Evolutionary conservation across 108 stramenopile species (phyloP).

Genomic region (Fistulifera solaris): DNA sequence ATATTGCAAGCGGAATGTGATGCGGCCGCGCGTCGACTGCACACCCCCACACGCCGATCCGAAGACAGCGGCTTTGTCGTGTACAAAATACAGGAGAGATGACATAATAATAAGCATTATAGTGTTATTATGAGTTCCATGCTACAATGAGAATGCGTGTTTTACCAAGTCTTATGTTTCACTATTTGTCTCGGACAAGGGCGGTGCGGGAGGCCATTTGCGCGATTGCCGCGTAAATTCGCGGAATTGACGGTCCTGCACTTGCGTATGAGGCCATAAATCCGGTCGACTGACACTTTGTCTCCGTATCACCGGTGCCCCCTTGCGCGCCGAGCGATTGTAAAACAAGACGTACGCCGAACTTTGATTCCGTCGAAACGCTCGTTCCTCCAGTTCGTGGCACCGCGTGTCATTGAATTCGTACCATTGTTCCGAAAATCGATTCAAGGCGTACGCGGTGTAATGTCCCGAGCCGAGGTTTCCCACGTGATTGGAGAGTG

Average conservation of each 20-base stretch:
- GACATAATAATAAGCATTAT: not conserved
- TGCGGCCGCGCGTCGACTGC: slow-evolving; percentile 7
- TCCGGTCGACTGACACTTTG: slow-evolving; percentile 68
- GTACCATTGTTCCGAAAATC: slow-evolving; percentile 76
- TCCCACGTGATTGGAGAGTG: slow-evolving; percentile 88
- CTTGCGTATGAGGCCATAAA: slow-evolving; percentile 81
- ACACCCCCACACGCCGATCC: slow-evolving; percentile 39
- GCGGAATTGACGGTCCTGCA: slow-evolving; percentile 28
- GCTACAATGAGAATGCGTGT: not conserved
- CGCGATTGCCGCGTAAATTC: slow-evolving; percentile 20
- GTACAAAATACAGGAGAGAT: slow-evolving; percentile 17
- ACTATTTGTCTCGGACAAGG: not conserved
- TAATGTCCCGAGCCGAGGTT: slow-evolving; percentile 91
- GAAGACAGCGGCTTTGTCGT: slow-evolving; percentile 48
- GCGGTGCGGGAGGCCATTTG: not conserved
- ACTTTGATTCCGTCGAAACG: slow-evolving; percentile 20
- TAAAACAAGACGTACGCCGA: slow-evolving; percentile 72
- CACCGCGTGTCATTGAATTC: slow-evolving; percentile 66
- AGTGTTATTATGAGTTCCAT: no score
- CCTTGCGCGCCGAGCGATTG: slow-evolving; percentile 42
- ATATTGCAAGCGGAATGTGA: slow-evolving; percentile 17
- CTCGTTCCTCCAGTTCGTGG: slow-evolving; percentile 22
- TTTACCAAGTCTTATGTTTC: not conserved
- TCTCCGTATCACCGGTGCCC: slow-evolving; percentile 41
- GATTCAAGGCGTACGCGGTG: slow-evolving; percentile 75